A percentile compares a stretch with the other conserved stretches of the same genome.
phyloP scores from a whole-genome alignment of 2,329 filamentous ascomycete species.

The Knoxdaviesia capensis region DNA sequence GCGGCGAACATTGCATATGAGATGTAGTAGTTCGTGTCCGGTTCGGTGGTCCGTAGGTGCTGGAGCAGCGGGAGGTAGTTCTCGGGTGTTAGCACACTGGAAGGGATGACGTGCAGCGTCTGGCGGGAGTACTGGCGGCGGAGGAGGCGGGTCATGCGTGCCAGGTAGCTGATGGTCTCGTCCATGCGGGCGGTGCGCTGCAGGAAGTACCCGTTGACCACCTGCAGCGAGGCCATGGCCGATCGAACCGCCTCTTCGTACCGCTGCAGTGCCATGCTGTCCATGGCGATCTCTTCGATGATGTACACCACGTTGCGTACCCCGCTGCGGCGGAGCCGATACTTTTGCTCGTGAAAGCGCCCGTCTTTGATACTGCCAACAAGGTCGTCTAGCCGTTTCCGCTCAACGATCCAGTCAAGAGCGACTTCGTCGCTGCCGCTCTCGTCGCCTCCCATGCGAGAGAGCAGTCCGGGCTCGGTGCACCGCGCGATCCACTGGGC shows the following conservation, averaged over 20 bases:
- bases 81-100: conserved; percentile 34
- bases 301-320: conserved; percentile 63
- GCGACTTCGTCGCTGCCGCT: conserved; percentile 42
- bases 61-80: conserved; percentile 46
- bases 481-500: conserved; percentile 63
- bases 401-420: conserved; percentile 63
- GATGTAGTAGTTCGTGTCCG: conserved; percentile 33
- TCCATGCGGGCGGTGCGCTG: conserved; percentile 59
- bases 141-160: conserved; percentile 49
- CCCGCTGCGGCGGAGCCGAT: conserved; percentile 51
- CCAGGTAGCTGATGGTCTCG: conserved; percentile 58
- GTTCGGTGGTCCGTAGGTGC: conserved; percentile 33
- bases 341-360: conserved; percentile 70
- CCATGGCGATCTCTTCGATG: conserved; percentile 51
- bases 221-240: conserved; percentile 57
- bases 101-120: conserved; percentile 43
- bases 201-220: conserved; percentile 61
- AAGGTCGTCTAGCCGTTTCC: conserved; percentile 63
- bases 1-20: conserved; percentile 54
- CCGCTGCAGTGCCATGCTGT: conserved; percentile 27
- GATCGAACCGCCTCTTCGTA: conserved; percentile 50
- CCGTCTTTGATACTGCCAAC: conserved; percentile 67
- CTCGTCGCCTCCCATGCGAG: conserved; percentile 30
- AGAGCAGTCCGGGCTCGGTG: conserved; percentile 34
- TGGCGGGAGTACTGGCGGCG: conserved; percentile 41